Conservation (phyloP, 2,329 filamentous ascomycete species). For the Cladosporium colombiae region DNA sequence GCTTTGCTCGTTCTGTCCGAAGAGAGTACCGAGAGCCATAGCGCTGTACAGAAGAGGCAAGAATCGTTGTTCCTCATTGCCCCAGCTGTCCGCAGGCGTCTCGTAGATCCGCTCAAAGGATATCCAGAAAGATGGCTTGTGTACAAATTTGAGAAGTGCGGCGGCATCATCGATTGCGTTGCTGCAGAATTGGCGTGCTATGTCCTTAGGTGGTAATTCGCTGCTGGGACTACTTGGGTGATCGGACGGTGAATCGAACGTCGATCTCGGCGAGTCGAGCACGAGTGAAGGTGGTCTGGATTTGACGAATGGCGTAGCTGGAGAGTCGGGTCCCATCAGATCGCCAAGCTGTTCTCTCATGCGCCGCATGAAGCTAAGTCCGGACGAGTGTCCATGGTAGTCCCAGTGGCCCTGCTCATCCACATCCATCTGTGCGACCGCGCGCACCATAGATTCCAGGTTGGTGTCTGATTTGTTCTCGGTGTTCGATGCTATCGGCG, state of each 20-base stretch:
- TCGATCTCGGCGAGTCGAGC: constrained; percentile 65
- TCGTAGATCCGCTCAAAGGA: constrained; percentile 78
- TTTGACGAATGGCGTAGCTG: constrained; percentile 59
- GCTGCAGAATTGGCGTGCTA: constrained; percentile 59
- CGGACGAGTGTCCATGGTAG: constrained; percentile 91
- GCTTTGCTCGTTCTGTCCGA: constrained; percentile 43
- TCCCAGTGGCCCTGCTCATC: constrained; percentile 92
- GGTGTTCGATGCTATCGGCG: constrained; percentile 47
- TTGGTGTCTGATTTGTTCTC: constrained; percentile 59
- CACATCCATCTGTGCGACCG: constrained; percentile 85
- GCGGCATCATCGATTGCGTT: constrained; percentile 64
- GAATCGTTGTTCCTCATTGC: constrained; percentile 49
- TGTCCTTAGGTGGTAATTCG: constrained; percentile 67
- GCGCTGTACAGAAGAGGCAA: constrained; percentile 51
- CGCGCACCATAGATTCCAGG: constrained; percentile 91
- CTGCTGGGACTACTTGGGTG: constrained; percentile 44
- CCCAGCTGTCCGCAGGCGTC: constrained; percentile 53
- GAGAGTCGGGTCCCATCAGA: constrained; percentile 66
- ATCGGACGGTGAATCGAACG: constrained; percentile 59
- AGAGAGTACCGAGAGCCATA: constrained; percentile 50
- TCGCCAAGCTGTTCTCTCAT: constrained; percentile 86
- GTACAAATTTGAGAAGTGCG: constrained; percentile 69
- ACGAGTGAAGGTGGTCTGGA: constrained; percentile 56
- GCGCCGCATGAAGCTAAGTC: constrained; percentile 80
- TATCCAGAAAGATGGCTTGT: constrained; percentile 77